These are phyloP conservation scores for Diaporthe velutina DNA, from an alignment of 2,329 filamentous ascomycete genomes.

Conservation along the genomic window DNA sequence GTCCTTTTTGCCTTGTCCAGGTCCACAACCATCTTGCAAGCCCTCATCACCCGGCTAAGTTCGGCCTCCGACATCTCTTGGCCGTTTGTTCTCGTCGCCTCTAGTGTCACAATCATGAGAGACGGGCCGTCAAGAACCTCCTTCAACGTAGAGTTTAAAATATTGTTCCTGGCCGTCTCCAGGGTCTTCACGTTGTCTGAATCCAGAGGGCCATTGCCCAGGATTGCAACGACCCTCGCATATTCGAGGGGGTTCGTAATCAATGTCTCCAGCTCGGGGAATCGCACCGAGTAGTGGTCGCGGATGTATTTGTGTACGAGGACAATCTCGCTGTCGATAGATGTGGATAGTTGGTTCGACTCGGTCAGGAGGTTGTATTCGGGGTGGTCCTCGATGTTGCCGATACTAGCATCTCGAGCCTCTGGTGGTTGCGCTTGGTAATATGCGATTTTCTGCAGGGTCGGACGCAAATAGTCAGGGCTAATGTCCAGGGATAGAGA, in stretches of 20 bases:
- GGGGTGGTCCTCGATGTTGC: conserved; percentile 91
- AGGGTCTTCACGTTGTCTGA: conserved; percentile 83
- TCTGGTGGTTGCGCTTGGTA: conserved; percentile 79
- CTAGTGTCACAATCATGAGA: conserved; percentile 95
- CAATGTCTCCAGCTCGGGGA: conserved; percentile 91
- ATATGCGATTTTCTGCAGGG: conserved; percentile 81
- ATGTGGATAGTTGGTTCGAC: conserved; percentile 89
- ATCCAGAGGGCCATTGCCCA: conserved; percentile 92
- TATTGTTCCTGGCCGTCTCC: conserved; percentile 82
- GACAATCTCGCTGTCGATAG: conserved; percentile 92
- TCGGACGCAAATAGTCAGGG: conserved; percentile 73
- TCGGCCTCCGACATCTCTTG: conserved; percentile 81
- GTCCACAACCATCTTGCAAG: conserved; percentile 89
- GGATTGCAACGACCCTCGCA: conserved; percentile 92
- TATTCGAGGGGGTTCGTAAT: conserved; percentile 95
- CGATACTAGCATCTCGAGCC: conserved; percentile 71
- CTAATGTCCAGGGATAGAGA: conserved; percentile 68
- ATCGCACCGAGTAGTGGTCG: conserved; percentile 94
- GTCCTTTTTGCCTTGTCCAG: conserved; percentile 89
- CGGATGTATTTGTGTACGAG: conserved; percentile 96
- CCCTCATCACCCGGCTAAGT: conserved; percentile 78
- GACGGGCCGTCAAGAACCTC: conserved; percentile 89
- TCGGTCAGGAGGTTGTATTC: conserved; percentile 91
- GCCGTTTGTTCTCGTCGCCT: conserved; percentile 91
- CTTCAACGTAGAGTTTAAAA: conserved; percentile 80